Conservation (phyloP, 2,329 filamentous ascomycete genomes). For the Berkeleyomyces rouxiae region DNA sequence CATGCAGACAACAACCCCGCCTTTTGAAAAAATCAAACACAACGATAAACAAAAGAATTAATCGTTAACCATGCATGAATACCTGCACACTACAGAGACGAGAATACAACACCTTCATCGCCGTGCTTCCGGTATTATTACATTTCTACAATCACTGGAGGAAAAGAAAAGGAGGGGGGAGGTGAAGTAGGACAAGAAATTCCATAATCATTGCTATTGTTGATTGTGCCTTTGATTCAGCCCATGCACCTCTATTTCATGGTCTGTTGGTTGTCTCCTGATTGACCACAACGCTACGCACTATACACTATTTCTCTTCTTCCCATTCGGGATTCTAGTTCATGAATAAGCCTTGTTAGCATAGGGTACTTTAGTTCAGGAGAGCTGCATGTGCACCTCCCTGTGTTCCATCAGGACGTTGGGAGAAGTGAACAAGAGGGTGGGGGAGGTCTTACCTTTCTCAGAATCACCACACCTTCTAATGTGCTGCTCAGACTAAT, state of each 20-base stretch:
- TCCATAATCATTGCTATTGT: slow-evolving; percentile 12
- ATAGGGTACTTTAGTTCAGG: not conserved
- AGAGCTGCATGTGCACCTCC: too few species aligned
- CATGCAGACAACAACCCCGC: not conserved
- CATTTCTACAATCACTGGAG: not conserved
- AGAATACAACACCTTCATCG: too few species aligned
- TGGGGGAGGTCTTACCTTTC: slow-evolving; percentile 53
- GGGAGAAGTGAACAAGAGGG: too few species aligned
- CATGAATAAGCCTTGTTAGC: not conserved
- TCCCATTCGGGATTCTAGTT: slow-evolving; percentile 11
- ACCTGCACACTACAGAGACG: too few species aligned
- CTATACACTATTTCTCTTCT: slow-evolving; percentile 7
- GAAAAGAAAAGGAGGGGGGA: not conserved
- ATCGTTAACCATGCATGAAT: too few species aligned
- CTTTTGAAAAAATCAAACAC: too few species aligned
- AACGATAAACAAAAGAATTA: too few species aligned
- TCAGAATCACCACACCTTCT: slow-evolving; percentile 87
- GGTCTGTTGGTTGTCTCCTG: not conserved
- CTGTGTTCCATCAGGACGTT: too few species aligned
- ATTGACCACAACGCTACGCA: not conserved
- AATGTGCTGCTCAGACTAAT: slow-evolving; percentile 79
- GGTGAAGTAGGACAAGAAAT: not conserved
- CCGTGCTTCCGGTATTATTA: too few species aligned
- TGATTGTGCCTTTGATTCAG: slow-evolving; percentile 7
- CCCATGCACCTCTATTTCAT: slow-evolving; percentile 4